Evolutionary conservation across 441 rosid genomes (phyloP).

Genomic region (Jatropha multifida): DNA sequence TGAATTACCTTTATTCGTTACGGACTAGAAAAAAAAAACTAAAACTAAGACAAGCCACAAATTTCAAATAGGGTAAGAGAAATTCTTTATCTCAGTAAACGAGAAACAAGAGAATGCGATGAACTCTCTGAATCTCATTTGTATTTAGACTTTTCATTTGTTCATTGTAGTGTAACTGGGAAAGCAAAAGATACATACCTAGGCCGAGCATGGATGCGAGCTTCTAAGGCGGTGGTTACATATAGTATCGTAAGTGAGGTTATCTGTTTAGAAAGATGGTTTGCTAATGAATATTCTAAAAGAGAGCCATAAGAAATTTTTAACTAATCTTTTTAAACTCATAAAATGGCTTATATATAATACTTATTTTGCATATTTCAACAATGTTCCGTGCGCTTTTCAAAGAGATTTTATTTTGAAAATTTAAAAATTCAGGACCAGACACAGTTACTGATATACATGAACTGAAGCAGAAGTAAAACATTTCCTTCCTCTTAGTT

Average conservation of each 20-base stretch:
- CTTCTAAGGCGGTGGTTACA: slow-evolving; percentile 49
- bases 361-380: not conserved
- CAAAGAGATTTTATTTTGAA: slow-evolving; percentile 51
- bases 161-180: slow-evolving; percentile 52
- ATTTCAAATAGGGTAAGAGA: too few species aligned
- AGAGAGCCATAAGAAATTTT: slow-evolving; percentile 32
- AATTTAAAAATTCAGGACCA: slow-evolving; percentile 51
- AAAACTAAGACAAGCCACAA: too few species aligned
- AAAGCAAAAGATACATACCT: slow-evolving; percentile 35
- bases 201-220: slow-evolving; percentile 61
- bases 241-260: slow-evolving; percentile 41
- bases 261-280: slow-evolving; percentile 53
- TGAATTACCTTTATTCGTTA: too few species aligned
- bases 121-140: too few species aligned
- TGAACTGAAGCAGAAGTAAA: not conserved
- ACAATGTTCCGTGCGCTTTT: not conserved
- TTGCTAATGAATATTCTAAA: slow-evolving; percentile 23
- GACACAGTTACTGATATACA: slow-evolving; percentile 33
- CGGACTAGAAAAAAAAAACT: too few species aligned
- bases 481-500: too few species aligned
- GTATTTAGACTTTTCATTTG: slow-evolving; percentile 59
- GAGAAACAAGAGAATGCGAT: too few species aligned
- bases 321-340: too few species aligned
- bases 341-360: too few species aligned
- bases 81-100: too few species aligned